Base-by-base conservation (phyloP, 2,329 filamentous ascomycete genomes). In the Mycosphaerella arachidis region DNA sequence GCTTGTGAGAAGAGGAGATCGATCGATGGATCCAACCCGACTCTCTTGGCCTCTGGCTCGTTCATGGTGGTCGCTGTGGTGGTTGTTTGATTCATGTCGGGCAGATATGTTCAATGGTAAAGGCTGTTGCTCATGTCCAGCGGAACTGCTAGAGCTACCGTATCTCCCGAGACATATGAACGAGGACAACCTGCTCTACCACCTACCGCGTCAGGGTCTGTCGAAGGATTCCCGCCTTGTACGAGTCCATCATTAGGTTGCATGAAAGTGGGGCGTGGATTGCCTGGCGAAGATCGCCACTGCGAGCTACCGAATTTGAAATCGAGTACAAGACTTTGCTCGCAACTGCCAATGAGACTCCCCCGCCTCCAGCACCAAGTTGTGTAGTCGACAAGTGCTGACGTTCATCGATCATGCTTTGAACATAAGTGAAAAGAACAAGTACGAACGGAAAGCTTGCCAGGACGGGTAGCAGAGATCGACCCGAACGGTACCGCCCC, bases 1-100 rank as follows among this genome's bases (percentile, higher is more conserved):
- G 27, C n/a, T 35, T 52, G 50, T 6, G 50, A 52, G 50, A 52
- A 52, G 50, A 52, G 50, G 12, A 52, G 50, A 12, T 52, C 50
- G n/a, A 52, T 29, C 9, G 50, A 52, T 4, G 50, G 50, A 30
- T 52, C 50, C 3, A 52, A 30, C 30, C 29, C 12, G 10, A 52
- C 50, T 52, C 27, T 20, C 30, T 52, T 35, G 12, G 16, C n/a
- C 12, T 33, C 29, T 33, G 27, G 30, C 50, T 35, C 27, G 30
- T 52, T 43, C 40, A n/a, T 43, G n/a, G 9, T n/a, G 4, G 16
- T 43, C 40, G 40, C 18, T 16, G 40, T 43, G 16, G 9, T 7
- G 40, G 16, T 43, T 7, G 40, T n/a, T 7, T 16, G 40, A 43
- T 43, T 13, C 40, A 43, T 43, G 8, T 43, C 7, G 8, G 7